phyloP scores from a whole-genome alignment of 1,139 yeast genomes.

The Yamadazyma dushanensis region DNA sequence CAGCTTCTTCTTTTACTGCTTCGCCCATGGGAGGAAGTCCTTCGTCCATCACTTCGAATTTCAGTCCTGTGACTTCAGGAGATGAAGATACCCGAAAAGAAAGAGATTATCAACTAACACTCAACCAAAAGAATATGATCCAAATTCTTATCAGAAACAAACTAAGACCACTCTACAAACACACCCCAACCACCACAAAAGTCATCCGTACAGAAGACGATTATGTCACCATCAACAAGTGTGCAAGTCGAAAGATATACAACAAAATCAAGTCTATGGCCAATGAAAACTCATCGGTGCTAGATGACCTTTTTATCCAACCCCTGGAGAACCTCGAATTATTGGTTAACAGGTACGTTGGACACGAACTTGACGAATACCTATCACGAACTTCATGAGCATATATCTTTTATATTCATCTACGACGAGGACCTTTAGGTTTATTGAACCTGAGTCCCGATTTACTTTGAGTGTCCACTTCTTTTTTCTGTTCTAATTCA shows the following conservation, averaged over 20 bases:
- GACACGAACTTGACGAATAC: constrained; percentile 18
- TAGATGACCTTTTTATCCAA: constrained; percentile 21
- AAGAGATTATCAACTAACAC: constrained; percentile 23
- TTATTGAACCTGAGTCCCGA: constrained; percentile 42
- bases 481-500: constrained; percentile 23
- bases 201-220: constrained; percentile 28
- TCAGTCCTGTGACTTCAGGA: constrained; percentile 11
- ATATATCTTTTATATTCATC: constrained; percentile 22
- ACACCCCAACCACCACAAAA: constrained; percentile 10
- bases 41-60: constrained; percentile 10
- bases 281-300: constrained; percentile 8
- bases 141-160: constrained; percentile 54
- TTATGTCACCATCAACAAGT: constrained; percentile 37
- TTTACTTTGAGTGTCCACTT: constrained; percentile 15
- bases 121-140: constrained; percentile 48
- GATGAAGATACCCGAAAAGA: constrained; percentile 7
- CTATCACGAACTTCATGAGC: constrained; percentile 1
- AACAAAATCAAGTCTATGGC: constrained; percentile 10
- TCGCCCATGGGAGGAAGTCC: constrained; percentile 15
- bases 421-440: constrained; percentile 59
- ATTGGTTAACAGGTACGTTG: constrained; percentile 26
- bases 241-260: constrained; percentile 48
- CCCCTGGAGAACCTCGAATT: constrained; percentile 18
- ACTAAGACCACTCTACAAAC: constrained; percentile 49
- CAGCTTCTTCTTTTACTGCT: constrained; percentile 7